Evolutionary conservation across 768 basidiomycete species (phyloP).

Genomic region (Lactarius hatsudake): DNA sequence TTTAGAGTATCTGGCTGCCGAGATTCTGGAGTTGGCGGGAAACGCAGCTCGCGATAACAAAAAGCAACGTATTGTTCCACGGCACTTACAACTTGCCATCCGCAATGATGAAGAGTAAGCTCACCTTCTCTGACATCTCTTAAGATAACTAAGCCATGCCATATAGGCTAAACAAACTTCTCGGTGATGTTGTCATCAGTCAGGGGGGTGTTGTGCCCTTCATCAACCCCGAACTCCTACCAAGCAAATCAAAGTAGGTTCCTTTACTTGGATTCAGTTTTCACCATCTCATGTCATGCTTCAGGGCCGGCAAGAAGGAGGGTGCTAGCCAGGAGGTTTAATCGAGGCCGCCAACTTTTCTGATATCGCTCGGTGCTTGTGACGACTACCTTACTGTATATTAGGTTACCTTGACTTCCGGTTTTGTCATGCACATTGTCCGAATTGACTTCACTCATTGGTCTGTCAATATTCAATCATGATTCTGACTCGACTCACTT

Average conservation of each 20-base stretch:
- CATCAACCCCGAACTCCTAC: slow-evolving; percentile 61
- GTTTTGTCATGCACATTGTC: neutral
- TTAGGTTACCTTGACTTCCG: neutral
- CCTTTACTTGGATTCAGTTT: neutral
- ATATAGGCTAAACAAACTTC: slow-evolving; percentile 61
- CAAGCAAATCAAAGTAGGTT: slow-evolving; percentile 43
- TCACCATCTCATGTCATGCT: neutral
- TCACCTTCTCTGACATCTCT: neutral
- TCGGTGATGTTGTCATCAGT: slow-evolving; percentile 85
- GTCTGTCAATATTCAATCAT: too few species aligned
- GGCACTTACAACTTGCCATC: slow-evolving; percentile 90
- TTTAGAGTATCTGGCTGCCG: slow-evolving; percentile 88
- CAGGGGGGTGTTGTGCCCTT: slow-evolving; percentile 92
- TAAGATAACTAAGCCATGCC: neutral
- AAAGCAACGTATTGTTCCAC: slow-evolving; percentile 92
- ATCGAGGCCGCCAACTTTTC: neutral
- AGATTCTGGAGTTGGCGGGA: slow-evolving; percentile 90
- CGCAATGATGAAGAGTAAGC: slow-evolving; percentile 86
- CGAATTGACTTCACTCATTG: too few species aligned
- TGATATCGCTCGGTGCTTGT: slow-evolving; percentile 3
- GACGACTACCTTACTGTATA: slow-evolving; percentile 20
- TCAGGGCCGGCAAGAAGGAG: slow-evolving; percentile 47
- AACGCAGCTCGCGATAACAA: slow-evolving; percentile 82
- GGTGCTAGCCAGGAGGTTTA: slow-evolving; percentile 42
- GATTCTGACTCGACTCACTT: too few species aligned